A percentile compares a stretch with the other conserved stretches of the same genome.
These are phyloP conservation scores for Sarocladium strictum DNA, from an alignment of 2,329 filamentous ascomycete genomes.

Conservation along the genomic window DNA sequence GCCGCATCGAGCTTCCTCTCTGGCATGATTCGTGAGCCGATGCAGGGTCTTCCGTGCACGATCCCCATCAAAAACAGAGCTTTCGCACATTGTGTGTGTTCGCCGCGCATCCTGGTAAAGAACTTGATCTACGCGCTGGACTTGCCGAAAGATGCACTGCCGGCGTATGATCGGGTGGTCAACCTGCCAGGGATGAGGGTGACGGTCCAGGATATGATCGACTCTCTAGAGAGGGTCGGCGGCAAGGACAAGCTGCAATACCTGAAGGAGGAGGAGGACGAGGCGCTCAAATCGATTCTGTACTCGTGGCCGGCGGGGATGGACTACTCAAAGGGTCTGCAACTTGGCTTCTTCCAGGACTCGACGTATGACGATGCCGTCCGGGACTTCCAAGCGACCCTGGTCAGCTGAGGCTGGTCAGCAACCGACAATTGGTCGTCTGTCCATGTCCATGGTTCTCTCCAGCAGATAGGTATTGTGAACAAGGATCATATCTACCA, in stretches of 20 bases:
- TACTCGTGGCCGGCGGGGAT: slow-evolving; percentile 44
- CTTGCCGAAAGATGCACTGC: slow-evolving; percentile 14
- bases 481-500: no score
- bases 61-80: slow-evolving; percentile 37
- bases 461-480: no score
- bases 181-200: slow-evolving; percentile 43
- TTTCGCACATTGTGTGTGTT: slow-evolving; percentile 42
- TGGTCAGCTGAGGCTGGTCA: slow-evolving; percentile 1
- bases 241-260: slow-evolving; percentile 34
- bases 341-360: slow-evolving; percentile 43
- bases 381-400: slow-evolving; percentile 12
- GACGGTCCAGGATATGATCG: slow-evolving; percentile 41
- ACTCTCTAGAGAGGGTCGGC: slow-evolving; percentile 39
- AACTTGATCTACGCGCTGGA: slow-evolving; percentile 34
- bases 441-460: no score
- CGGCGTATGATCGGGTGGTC: slow-evolving; percentile 20
- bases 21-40: slow-evolving; percentile 52
- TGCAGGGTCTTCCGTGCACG: slow-evolving; percentile 35
- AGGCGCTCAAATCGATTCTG: slow-evolving; percentile 39
- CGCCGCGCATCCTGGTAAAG: slow-evolving; percentile 35
- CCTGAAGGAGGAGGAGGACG: slow-evolving; percentile 39
- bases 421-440: no score
- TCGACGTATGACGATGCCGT: slow-evolving; percentile 22
- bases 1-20: slow-evolving; percentile 53
- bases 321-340: slow-evolving; percentile 41